Evolutionary conservation across 2,329 filamentous ascomycete species (phyloP).

Genomic region (Fusarium equiseti): DNA sequence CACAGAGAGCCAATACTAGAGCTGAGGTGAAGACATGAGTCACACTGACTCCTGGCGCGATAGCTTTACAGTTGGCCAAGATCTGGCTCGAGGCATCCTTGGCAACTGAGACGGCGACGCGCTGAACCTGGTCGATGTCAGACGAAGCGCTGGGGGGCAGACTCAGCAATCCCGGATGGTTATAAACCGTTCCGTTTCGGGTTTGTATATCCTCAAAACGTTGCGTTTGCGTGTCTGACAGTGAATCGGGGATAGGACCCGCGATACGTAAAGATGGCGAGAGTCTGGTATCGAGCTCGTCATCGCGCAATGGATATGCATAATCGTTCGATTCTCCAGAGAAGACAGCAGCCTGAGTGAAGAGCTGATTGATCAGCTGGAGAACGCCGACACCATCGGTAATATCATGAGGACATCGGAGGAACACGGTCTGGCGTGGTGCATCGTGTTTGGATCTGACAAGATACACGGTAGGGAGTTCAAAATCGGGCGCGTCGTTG

Average conservation of each 20-base stretch:
- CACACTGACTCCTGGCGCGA: not conserved
- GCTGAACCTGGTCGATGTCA: accelerated
- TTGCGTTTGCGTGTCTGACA: not conserved
- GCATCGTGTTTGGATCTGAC: not conserved
- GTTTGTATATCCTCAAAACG: not conserved
- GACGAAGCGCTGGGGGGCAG: not conserved
- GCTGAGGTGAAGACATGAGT: slow-evolving; percentile 1
- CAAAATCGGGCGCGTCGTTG: not conserved
- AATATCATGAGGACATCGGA: slow-evolving; percentile 1
- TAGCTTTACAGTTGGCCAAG: not conserved
- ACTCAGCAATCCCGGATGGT: not conserved
- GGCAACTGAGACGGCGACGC: not conserved
- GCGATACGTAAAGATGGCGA: not conserved
- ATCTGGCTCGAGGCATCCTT: not conserved
- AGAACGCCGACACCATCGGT: slow-evolving; percentile 1
- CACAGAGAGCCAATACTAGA: not conserved
- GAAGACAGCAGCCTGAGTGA: not conserved
- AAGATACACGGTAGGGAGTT: not conserved
- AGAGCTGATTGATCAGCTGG: not conserved
- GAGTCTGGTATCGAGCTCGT: not conserved
- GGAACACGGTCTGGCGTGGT: not conserved
- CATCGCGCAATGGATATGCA: not conserved
- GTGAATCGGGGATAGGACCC: not conserved
- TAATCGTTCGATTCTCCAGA: not conserved
- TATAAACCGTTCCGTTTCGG: not conserved